Base-by-base conservation (phyloP, 495 filamentous ascomycete species). In the Aspergillus mulundensis region DNA sequence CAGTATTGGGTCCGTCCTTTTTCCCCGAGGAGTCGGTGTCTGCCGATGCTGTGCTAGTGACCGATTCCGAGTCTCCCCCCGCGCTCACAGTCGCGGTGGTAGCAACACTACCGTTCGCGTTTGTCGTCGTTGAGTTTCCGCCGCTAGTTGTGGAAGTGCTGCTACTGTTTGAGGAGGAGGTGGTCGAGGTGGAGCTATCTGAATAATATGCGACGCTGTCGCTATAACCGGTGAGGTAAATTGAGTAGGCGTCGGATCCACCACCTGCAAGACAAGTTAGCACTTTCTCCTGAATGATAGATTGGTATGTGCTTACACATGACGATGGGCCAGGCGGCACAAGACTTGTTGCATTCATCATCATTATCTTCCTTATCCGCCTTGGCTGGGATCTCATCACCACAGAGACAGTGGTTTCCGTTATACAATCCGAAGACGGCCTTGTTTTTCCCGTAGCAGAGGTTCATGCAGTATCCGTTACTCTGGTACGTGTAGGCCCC, bases 1-100 rank as follows among this genome's bases (percentile, higher is more conserved):
- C 89, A 39, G 79, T 87, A 58, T 82, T 86, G 21, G 86, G 70
- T 10, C 76, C 70, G 38, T 63, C 57, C 39, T 69, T 58, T 19
- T 71, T 66, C 21, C 70, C n/a, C 2, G 43, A 14, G 24, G 43
- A 14, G 24, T 60, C 45, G 3, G 62, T 42, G 39, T 52, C 36
- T 15, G 62, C 47, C 19, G 23, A 43, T 18, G 61, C 65, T 3
- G 69, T 49, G 7, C 67, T 65, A 11, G 76, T 79, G 21, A 72
- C 72, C 0, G 72, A 62, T 6, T 77, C 79, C 34, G 67, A 46
- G 23, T 70, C 74, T 36, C 32, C 75, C 8, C 25, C 25, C 25
- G 8, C 25, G 34, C 59, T 62, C 10, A 64, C 51, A 6, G 67
- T 71, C 66, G 69, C 1, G 61, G 57, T 45, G 45, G 57, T 45